Base-by-base conservation (phyloP, 2,329 filamentous ascomycete species). In the Pyrenophora graminea region DNA sequence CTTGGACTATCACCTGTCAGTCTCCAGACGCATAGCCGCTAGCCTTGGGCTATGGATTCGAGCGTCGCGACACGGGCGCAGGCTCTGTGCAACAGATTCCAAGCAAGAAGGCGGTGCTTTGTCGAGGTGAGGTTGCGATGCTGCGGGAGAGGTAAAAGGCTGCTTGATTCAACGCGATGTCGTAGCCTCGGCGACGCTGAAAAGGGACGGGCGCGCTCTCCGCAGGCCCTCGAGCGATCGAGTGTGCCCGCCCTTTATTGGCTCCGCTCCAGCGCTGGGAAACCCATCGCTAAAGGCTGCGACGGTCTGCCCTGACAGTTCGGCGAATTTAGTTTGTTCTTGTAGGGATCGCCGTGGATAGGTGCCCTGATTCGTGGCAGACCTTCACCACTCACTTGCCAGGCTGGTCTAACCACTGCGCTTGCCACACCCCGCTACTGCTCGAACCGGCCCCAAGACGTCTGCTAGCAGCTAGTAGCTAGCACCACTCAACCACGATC, bases 261-360 rank as follows among this genome's bases (percentile, higher is more conserved):
- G 58, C 37, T 34, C n/a, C 34, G n/a, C 6, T 15, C 15, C 19
- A 38, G 27, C 3, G 5, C 27, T 9, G 27, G 27, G 27, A 30
- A 30, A 30, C 27, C 27, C 27, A 30, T 30, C 27, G 27, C 27
- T 30, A 30, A 48, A 51, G 48, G 45, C 55, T 59, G 53, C 52
- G 51, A 51, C 43, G 39, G 34, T 41, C 39, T 51, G 54, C 47
- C 55, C 58, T 61, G 58, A 61, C 55, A 55, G 43, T 33, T 48
- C 50, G 53, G 55, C 53, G 47, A 48, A 50, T 41, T 53, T 56
- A 39, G 50, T 37, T 40, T 36, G 42, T 31, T 25, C 44, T 37
- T 27, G 31, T n/a, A n/a, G 17, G 32, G 50, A 58, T 60, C 58
- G 50, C 38, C 39, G 15, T 18, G n/a, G 37, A 15, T 17, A 30